These are phyloP conservation scores for Croton laevigatus DNA, from an alignment of 441 rosid species.

Conservation along the genomic window DNA sequence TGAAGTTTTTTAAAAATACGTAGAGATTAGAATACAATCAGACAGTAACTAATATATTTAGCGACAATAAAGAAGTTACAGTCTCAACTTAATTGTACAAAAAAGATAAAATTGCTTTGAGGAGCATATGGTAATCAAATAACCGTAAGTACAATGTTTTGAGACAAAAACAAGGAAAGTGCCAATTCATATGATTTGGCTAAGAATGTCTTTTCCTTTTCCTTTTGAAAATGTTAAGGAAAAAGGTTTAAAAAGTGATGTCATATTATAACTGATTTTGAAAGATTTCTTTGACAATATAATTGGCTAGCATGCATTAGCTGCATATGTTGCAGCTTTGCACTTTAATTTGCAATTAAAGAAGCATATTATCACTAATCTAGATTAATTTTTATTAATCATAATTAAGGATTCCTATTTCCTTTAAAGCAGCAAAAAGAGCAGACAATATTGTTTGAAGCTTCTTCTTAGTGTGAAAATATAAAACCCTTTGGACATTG, in stretches of 20 bases:
- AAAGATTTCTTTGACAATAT: background rate
- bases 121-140: too few species aligned
- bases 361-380: too few species aligned
- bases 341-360: too few species aligned
- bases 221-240: background rate
- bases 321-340: background rate
- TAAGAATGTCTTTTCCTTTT: background rate
- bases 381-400: background rate
- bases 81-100: too few species aligned
- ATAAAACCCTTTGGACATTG: background rate
- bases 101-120: too few species aligned
- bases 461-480: background rate
- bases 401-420: background rate
- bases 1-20: too few species aligned
- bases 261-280: background rate
- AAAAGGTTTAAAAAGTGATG: too few species aligned
- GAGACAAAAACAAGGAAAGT: background rate
- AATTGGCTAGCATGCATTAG: background rate
- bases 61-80: too few species aligned
- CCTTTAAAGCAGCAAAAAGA: conserved; percentile 6
- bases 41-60: too few species aligned
- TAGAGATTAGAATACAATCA: too few species aligned
- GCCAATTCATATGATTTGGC: background rate
- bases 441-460: background rate
- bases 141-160: too few species aligned